Evolutionary conservation across 2,329 filamentous ascomycete genomes (phyloP), one percentile per base, ranked within the genome.

Genomic region (Aspergillus pseudoterreus): DNA sequence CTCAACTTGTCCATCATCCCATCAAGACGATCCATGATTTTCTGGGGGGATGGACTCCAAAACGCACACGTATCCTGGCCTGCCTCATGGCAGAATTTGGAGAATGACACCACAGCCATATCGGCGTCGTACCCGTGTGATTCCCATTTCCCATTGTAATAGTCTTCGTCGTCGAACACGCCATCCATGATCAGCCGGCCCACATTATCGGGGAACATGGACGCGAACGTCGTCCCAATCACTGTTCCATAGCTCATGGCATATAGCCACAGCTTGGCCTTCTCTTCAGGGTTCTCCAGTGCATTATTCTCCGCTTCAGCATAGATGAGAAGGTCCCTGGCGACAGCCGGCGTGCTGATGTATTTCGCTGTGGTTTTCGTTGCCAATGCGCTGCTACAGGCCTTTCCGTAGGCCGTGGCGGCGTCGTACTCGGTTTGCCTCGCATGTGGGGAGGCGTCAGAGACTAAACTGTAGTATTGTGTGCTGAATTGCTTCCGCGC

Each of bases 141-240:
- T 32, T 42, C 46, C 53, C 59, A 60, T 9, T 39, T 45, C 2
- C 51, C 45, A 4, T 43, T 22, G 44, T 61, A 62, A 49, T 61
- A 59, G 32, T 63, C 55, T 12, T 56, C 47, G 2, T 48, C 47
- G 21, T 61, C 53, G 12, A 58, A 33, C 10, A 62, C 58, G 4
- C 56, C 60, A 30, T 63, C 60, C 4, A 63, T 41, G 9, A 62
- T 35, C 47, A 60, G 47, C 8, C 47, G 47, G 8, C 46, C 52
- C 6, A 62, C 52, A 6, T 47, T 45, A 12, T 71, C 61, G 0
- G 74, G 72, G 36, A 65, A 74, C 42, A 76, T 62, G 14, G 65
- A 56, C 3, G 72, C 70, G 43, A 73, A 70, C 0, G 72, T 75
- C 2, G 64, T 62, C 4, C 73, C 73, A 1, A 75, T 59, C 3